Conservation (phyloP, 2,329 filamentous ascomycete genomes). For the Phialophora macrospora region DNA sequence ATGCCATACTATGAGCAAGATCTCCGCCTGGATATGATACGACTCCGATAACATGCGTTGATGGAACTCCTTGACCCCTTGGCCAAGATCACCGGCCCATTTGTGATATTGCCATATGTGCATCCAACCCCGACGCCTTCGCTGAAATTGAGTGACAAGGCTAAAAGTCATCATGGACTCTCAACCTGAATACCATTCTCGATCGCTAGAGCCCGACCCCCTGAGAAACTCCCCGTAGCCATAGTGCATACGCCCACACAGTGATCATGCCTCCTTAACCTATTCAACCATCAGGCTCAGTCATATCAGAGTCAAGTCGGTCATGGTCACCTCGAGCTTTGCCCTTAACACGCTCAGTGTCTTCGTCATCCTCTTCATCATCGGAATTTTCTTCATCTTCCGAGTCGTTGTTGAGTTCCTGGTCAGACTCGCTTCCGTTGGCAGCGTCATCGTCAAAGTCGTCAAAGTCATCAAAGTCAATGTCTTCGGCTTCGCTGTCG, state of each 20-base stretch:
- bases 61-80: constrained; percentile 5
- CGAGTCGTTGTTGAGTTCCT: constrained; percentile 60
- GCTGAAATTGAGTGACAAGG: constrained; percentile 25
- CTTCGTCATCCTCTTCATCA: constrained; percentile 30
- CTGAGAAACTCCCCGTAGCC: background rate
- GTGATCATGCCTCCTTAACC: background rate
- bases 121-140: constrained; percentile 28
- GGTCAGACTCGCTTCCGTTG: constrained; percentile 38
- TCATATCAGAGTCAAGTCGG: constrained; percentile 39
- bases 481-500: constrained; percentile 71
- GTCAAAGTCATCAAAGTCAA: constrained; percentile 51
- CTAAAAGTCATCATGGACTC: background rate
- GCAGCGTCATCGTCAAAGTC: constrained; percentile 62
- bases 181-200: background rate
- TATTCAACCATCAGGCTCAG: constrained; percentile 30
- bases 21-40: constrained; percentile 23
- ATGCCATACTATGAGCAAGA: constrained; percentile 17
- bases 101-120: constrained; percentile 13
- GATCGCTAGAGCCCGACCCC: background rate
- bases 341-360: constrained; percentile 31
- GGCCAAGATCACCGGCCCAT: constrained; percentile 6
- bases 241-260: background rate
- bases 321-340: constrained; percentile 31
- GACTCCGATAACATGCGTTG: constrained; percentile 7
- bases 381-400: constrained; percentile 57